Percentiles rank a stretch among this genome's conserved stretches.
Conservation (phyloP, 257 asterid genomes). For the Orobanche coerulescens region DNA sequence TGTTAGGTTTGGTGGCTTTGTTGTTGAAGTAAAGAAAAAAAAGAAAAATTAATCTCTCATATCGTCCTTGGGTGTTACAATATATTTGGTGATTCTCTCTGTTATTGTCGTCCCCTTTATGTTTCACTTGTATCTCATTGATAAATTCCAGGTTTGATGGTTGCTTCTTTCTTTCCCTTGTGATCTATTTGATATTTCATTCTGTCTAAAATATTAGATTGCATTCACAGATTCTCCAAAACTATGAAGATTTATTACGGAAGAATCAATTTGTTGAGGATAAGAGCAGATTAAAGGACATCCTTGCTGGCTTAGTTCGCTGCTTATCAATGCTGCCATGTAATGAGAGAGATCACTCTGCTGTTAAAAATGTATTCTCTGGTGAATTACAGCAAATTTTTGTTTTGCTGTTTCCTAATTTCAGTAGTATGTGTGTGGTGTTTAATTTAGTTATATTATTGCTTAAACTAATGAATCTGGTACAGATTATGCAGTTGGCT, state of each 20-base stretch:
- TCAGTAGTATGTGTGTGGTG: neutral
- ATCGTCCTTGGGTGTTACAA: slow-evolving; percentile 12
- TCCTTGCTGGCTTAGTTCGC: slow-evolving; percentile 60
- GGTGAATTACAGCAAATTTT: neutral
- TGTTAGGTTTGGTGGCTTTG: neutral
- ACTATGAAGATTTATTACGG: slow-evolving; percentile 52
- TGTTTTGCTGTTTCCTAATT: neutral
- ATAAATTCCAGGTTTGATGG: neutral
- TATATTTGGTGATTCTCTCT: slow-evolving; percentile 10
- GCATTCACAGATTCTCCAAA: slow-evolving; percentile 63
- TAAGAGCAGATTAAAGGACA: slow-evolving; percentile 58
- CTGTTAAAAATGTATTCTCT: slow-evolving; percentile 47
- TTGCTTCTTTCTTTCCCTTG: neutral
- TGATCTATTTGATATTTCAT: slow-evolving; percentile 6
- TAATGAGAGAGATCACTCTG: slow-evolving; percentile 36
- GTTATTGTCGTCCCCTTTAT: neutral
- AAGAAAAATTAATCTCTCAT: neutral
- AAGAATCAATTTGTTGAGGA: slow-evolving; percentile 78
- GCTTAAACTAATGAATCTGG: neutral
- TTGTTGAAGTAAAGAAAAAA: neutral
- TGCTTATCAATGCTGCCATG: slow-evolving; percentile 73
- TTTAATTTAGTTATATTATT: neutral
- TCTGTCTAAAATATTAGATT: neutral
- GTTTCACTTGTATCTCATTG: neutral
- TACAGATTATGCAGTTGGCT: slow-evolving; percentile 5